phyloP scores from a whole-genome alignment of 2,329 filamentous ascomycete genomes.

The Fusarium sp. region DNA sequence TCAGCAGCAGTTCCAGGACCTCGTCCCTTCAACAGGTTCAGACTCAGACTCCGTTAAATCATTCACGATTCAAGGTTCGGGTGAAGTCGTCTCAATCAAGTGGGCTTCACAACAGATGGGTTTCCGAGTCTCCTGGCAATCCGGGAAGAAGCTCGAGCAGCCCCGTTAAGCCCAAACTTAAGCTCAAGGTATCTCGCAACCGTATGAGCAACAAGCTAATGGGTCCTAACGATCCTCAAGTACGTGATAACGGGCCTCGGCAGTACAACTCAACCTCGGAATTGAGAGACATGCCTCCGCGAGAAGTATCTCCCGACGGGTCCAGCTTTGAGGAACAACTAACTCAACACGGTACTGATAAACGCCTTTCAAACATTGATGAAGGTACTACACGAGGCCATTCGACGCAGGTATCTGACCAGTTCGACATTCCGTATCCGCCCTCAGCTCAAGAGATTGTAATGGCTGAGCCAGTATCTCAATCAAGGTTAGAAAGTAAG shows the following conservation, averaged over 20 bases:
- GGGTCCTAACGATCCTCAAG: constrained; percentile 21
- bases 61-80: constrained; percentile 47
- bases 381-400: constrained; percentile 17
- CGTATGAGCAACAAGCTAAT: constrained; percentile 40
- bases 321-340: constrained; percentile 25
- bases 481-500: constrained; percentile 20
- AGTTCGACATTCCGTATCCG: constrained; percentile 52
- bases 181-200: constrained; percentile 50
- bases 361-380: constrained; percentile 18
- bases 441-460: constrained; percentile 33
- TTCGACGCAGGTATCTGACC: constrained; percentile 46
- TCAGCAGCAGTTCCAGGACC: not conserved
- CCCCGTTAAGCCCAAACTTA: constrained; percentile 40
- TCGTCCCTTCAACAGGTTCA: not conserved
- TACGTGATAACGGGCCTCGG: constrained; percentile 45
- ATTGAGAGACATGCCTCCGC: constrained; percentile 39
- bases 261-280: constrained; percentile 50
- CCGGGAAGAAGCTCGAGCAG: constrained; percentile 19
- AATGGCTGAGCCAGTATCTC: constrained; percentile 7
- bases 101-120: constrained; percentile 11
- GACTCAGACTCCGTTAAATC: constrained; percentile 13
- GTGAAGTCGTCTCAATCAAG: constrained; percentile 38
- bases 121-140: not conserved
- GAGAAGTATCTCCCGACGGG: constrained; percentile 7
- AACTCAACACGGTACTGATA: constrained; percentile 5